phyloP scores from a whole-genome alignment of 2,329 filamentous ascomycete genomes.

The Incumbomyces delicatus region DNA sequence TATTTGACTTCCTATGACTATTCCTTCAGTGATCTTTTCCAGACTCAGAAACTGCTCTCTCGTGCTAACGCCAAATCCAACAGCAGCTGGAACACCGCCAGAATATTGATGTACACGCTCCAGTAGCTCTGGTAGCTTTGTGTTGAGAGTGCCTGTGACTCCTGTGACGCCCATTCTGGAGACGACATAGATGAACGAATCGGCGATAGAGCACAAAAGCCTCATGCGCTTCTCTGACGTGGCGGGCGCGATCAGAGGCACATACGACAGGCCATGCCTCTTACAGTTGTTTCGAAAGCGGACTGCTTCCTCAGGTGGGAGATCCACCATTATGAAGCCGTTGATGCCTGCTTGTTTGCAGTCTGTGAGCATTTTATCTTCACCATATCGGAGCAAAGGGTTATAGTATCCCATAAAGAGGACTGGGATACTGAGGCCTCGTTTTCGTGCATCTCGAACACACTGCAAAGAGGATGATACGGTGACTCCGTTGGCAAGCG shows the following conservation, averaged over 20 bases:
- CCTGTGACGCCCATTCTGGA: constrained; percentile 96
- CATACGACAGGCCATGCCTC: constrained; percentile 75
- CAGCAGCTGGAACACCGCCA: constrained; percentile 77
- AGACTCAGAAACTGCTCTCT: constrained; percentile 86
- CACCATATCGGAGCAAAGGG: constrained; percentile 85
- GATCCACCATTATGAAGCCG: constrained; percentile 92
- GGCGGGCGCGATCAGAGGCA: constrained; percentile 89
- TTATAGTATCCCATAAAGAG: constrained; percentile 99
- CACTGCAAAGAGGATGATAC: constrained; percentile 70
- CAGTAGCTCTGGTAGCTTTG: constrained; percentile 70
- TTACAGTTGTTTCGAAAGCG: constrained; percentile 80
- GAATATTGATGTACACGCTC: constrained; percentile 85
- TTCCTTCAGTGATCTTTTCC: constrained; percentile 75
- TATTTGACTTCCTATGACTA: constrained; percentile 94
- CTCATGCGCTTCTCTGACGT: constrained; percentile 92
- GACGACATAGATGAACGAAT: constrained; percentile 98
- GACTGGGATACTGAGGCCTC: constrained; percentile 70
- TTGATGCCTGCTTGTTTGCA: constrained; percentile 78
- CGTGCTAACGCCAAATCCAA: constrained; percentile 94
- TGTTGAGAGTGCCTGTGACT: constrained; percentile 71
- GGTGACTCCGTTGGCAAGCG: constrained; percentile 80
- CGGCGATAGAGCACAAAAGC: constrained; percentile 88
- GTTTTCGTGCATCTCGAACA: constrained; percentile 67
- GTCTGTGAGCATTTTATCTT: constrained; percentile 77
- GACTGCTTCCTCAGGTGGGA: constrained; percentile 91